A percentile compares a stretch with the other conserved stretches of the same genome.
Evolutionary conservation across 371 early-diverging fungal genomes (phyloP).

Genomic region (Mortierella sp.): DNA sequence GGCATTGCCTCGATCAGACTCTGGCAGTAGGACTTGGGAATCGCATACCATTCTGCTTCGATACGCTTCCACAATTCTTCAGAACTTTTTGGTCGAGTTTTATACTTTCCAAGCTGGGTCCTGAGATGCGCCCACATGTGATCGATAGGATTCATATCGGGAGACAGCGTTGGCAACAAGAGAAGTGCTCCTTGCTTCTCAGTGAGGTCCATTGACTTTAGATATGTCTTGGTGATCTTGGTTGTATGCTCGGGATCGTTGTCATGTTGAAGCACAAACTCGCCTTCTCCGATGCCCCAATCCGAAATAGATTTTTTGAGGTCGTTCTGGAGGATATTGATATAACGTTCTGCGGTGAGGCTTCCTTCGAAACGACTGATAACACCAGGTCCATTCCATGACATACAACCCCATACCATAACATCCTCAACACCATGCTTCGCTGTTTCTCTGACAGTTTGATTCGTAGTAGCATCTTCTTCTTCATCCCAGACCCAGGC

Average conservation of each 20-base stretch:
- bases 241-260: slow-evolving; percentile 57
- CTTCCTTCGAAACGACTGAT: slow-evolving; percentile 16
- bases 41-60: background rate
- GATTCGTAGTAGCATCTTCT: background rate
- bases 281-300: slow-evolving; percentile 11
- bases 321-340: slow-evolving; percentile 17
- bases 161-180: slow-evolving; percentile 55
- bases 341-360: slow-evolving; percentile 16
- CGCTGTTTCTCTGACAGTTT: slow-evolving; percentile 21
- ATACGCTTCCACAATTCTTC: slow-evolving; percentile 6
- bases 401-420: slow-evolving; percentile 20
- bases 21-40: slow-evolving; percentile 4
- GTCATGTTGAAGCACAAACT: slow-evolving; percentile 54
- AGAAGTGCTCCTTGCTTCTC: slow-evolving; percentile 16
- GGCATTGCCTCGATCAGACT: slow-evolving; percentile 5
- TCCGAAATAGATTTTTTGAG: slow-evolving; percentile 16
- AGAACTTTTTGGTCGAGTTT: background rate
- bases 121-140: slow-evolving; percentile 33
- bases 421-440: slow-evolving; percentile 42
- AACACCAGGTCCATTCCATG: slow-evolving; percentile 15
- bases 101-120: slow-evolving; percentile 2
- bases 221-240: slow-evolving; percentile 17
- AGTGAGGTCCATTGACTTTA: background rate
- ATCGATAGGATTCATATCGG: slow-evolving; percentile 58
- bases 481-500: slow-evolving; percentile 27